Base-by-base conservation (phyloP, 2,329 filamentous ascomycete species). In the Lachnellula subtilissima region DNA sequence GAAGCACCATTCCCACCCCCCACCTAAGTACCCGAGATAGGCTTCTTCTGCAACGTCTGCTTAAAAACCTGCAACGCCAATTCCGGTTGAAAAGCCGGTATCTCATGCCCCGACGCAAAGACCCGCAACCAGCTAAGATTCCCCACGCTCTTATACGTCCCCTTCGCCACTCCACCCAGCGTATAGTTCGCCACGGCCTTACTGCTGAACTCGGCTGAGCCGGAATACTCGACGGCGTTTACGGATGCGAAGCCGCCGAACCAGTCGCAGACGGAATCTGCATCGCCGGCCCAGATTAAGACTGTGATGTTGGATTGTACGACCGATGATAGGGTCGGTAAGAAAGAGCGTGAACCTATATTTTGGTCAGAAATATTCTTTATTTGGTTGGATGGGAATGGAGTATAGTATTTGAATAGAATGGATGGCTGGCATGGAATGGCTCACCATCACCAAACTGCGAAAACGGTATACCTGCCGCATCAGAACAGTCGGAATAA, bases 241-340 rank as follows among this genome's bases (percentile, higher is more conserved):
- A 76, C 74, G 0, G 74, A 76, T 14, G 67, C 70, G 8, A 76
- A 69, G 40, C 72, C 74, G 17, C 79, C 80, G 39, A 76, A 66
- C 76, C 78, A 82, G 67, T 82, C 82, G 64, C 78, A 83, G 54
- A 81, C 79, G 70, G 74, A 82, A 61, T 83, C 79, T 2, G 78
- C 74, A 54, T 82, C 79, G 40, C 79, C 79, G 0, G 78, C 77
- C 77, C 77, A 82, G 35, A 81, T 67, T 2, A 81, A 60, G 2
- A 78, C 74, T 19, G 71, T 72, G 37, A 81, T 73, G 2, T 75
- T 76, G 9, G 72, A 72, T 56, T 75, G 67, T 17, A 79, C 72
- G 3, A 81, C 73, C 1, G 70, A 63, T 2, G 72, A 71, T 9
- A 81, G 65, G 1, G 67, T 67, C 3, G 67, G 61, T 15, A 78